Evolutionary conservation across 2,329 filamentous ascomycete species (phyloP).

Genomic region (Hypoxylon sp.): DNA sequence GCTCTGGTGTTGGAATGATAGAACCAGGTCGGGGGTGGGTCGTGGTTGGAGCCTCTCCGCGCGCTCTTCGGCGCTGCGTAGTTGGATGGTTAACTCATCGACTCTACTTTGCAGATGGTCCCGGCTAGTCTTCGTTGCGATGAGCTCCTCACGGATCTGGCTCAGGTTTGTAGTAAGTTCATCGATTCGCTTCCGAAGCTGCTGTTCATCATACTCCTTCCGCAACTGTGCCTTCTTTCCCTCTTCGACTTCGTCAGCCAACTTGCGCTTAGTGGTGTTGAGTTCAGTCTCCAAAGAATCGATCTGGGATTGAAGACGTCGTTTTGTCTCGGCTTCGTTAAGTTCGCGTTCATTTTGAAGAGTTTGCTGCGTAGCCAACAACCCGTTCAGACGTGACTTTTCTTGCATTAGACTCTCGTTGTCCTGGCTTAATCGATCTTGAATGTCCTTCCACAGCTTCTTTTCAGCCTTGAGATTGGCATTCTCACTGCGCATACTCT

Average conservation of each 20-base stretch:
- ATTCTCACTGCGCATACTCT: conserved; percentile 91
- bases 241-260: conserved; percentile 87
- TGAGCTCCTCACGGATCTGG: conserved; percentile 86
- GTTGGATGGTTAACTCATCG: conserved; percentile 88
- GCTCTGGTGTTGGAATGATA: conserved; percentile 58
- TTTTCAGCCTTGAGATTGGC: conserved; percentile 96
- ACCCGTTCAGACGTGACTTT: conserved; percentile 83
- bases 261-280: conserved; percentile 82
- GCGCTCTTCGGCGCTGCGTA: conserved; percentile 91
- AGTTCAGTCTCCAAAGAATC: conserved; percentile 87
- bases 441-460: conserved; percentile 93
- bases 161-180: conserved; percentile 86
- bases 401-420: conserved; percentile 89
- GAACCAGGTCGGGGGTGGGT: conserved; percentile 72
- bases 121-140: conserved; percentile 86
- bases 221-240: conserved; percentile 84
- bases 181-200: conserved; percentile 92
- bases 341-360: conserved; percentile 93
- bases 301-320: conserved; percentile 82
- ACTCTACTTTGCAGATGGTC: conserved; percentile 92
- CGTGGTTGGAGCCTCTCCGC: conserved; percentile 85
- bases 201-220: conserved; percentile 90
- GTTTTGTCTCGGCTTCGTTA: conserved; percentile 83
- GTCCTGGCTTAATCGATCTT: conserved; percentile 88
- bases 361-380: conserved; percentile 87